Evolutionary conservation across 331 rosid genomes (phyloP), one percentile per base, ranked within the genome.

Genomic region (Saraca asoca): DNA sequence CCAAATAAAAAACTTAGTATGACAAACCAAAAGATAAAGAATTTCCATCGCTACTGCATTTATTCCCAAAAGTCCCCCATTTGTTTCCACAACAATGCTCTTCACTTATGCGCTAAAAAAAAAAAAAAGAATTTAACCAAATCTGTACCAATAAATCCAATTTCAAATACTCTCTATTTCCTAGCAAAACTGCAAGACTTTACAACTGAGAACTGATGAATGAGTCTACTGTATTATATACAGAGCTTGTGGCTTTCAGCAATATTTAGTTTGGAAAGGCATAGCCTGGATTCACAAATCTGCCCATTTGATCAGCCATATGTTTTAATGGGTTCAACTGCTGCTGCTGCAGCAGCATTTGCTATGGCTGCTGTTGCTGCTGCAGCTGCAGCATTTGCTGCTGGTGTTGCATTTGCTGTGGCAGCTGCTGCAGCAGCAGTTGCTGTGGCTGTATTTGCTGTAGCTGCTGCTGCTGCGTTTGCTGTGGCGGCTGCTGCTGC

Each of bases 201-300:
- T 69, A 73, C 72, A 79, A 16, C 41, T 18, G 51, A 9, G 29
- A 37, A 5, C 52, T 13, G 20, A n/a, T 6, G 50, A 31, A 58
- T 13, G 58, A 51, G 46, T 35, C 49, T 45, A 24, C 19, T 5
- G 18, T 46, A 56, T 34, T 66, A 66, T 67, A 8, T 49, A 78
- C 66, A 55, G 17, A 39, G 2, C 11, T 2, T 7, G 8, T 8
- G 15, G 70, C 19, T 50, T 39, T 48, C 58, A 17, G 5, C 9
- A 9, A 17, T 16, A 17, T 74, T 71, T 73, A 83, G 78, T 71
- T 78, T 5, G 43, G 88, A 63, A 66, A 83, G 37, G 64, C 69
- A 12, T 51, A 83, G 59, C 48, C 70, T 12, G 67, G 88, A 18
- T 64, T 75, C 46, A 68, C 69, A 3, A 55, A 34, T 24, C 70